Evolutionary conservation across 441 rosid species (phyloP), one percentile per base, ranked within the genome.

Genomic region (Croton laevigatus): DNA sequence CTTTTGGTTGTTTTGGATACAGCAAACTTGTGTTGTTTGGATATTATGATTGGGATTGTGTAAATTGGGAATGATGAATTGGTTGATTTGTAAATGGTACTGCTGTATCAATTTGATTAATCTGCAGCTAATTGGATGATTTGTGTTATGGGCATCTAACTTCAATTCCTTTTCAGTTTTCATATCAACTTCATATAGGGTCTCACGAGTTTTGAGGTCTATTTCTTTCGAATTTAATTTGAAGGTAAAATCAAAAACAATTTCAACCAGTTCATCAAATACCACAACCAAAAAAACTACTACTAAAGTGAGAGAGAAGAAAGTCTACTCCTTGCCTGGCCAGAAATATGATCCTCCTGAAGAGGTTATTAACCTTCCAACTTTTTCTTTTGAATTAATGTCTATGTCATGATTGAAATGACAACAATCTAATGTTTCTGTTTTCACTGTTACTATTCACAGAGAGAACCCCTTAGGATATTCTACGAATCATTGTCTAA

Each of bases 391-490:
- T 8, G 20, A 27, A 74, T 61, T 59, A 54, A 57, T 45, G 40
- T 36, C 62, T n/a, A 13, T 19, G 27, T 71, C 12, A 61, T 62
- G 77, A 27, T 27, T 27, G 32, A 42, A 68, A 16, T 59, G 64
- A 20, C 52, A 44, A 64, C 76, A 36, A 63, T 62, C 55, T 69
- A 68, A 53, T 65, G 36, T 59, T 67, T 53, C 23, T 75, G 42
- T 38, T 49, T 54, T 74, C 37, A 40, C 44, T 40, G 8, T 72
- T 9, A 37, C 3, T 19, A 1, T 81, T 78, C 66, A 38, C 87
- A 94, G 97, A 91, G 98, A 71, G 98, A 94, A 69, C 97, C 98
- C 9, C 79, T 94, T 71, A 84, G 97, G 85, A 90, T 91, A 82
- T 91, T 94, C 72, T 94, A 94, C 14, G 97, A 94, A 82, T 90